Evolutionary conservation across 495 filamentous ascomycete genomes (phyloP), one percentile per base, ranked within the genome.

Genomic region (Baudoinia panamericana): DNA sequence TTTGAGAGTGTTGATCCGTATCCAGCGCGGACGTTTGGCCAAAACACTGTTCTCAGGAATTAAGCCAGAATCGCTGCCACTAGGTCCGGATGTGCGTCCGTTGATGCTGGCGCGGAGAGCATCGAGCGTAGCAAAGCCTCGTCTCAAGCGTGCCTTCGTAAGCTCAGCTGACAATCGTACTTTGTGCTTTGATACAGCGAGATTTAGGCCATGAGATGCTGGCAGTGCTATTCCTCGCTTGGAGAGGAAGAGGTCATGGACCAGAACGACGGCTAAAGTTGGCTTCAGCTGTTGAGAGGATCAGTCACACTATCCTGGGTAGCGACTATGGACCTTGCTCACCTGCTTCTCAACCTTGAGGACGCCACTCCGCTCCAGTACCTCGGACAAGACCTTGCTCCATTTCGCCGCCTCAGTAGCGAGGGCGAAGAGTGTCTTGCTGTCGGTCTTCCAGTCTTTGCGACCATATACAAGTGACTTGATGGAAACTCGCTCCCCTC

Each of bases 371-470:
- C 36, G 48, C 17, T 45, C 47, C 55, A 97, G 75, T 3, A 95
- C 78, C 43, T 92, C 84, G 36, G 84, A 82, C 11, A 97, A 63
- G 2, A 94, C 66, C 16, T 68, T 56, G 45, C 84, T 84, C 84
- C 92, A 93, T 78, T 93, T 94, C 30, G 81, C 72, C 1, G 84
- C 76, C 56, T 95, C 86, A 22, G 75, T 72, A 26, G 80, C 75
- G 5, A 97, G 62, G 2, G 90, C 90, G 53, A 87, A 95, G 31
- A 96, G 61, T 48, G 90, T 81, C 15, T 80, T 78, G 0, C 80
- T 83, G 0, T 73, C 69, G 1, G 82, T 84, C 45, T 85, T 88
- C 13, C 82, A 59, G 16, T 67, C 63, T 41, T 77, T 78, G 37
- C 72, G 72, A 39, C 70, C 65, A 60, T 84, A 95, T 37, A 93